Evolutionary conservation across 2,329 filamentous ascomycete genomes (phyloP), one percentile per base, ranked within the genome.

Genomic region (Nigrospora osmanthi): DNA sequence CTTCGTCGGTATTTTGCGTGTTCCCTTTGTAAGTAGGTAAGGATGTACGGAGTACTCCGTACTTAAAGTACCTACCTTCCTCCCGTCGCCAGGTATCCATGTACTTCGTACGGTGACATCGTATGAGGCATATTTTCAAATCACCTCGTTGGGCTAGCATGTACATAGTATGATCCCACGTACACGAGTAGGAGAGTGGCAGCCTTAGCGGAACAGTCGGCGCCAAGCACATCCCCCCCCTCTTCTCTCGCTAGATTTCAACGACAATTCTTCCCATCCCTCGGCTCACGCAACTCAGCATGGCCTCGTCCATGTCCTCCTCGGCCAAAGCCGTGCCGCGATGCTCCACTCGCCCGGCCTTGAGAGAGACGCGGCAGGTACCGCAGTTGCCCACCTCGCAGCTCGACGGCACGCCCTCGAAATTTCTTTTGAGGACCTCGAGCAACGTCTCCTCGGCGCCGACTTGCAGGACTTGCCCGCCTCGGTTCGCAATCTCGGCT

Each of bases 321-420:
- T 67, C 63, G 42, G 57, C 53, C 14, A 78, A 58, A 7, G 68
- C 72, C 6, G 69, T 70, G 6, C 75, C 75, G 40, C 72, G 59
- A 52, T 78, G 74, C 16, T 75, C 66, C 2, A 76, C 69, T 31
- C 55, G 52, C 1, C 74, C 75, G 3, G 54, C 52, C 51, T 55
- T 65, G 32, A 78, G 49, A 2, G 43, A 52, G 15, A 77, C 57
- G 53, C 64, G 70, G 54, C 74, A 78, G 3, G 73, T 78, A 1
- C 71, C 74, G 43, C 74, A 78, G 47, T 76, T 78, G 0, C 75
- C 74, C 2, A 75, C 74, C 52, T 75, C 70, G 50, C 75, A 79
- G 49, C 70, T 74, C 14, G 69, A 74, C 1, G 69, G 59, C 2
- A 75, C 57, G 6, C 67, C 66, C 0, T 62, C 61, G 19, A 73